These are phyloP conservation scores for Niebla homalea DNA, from an alignment of 495 filamentous ascomycete species.

Conservation along the genomic window DNA sequence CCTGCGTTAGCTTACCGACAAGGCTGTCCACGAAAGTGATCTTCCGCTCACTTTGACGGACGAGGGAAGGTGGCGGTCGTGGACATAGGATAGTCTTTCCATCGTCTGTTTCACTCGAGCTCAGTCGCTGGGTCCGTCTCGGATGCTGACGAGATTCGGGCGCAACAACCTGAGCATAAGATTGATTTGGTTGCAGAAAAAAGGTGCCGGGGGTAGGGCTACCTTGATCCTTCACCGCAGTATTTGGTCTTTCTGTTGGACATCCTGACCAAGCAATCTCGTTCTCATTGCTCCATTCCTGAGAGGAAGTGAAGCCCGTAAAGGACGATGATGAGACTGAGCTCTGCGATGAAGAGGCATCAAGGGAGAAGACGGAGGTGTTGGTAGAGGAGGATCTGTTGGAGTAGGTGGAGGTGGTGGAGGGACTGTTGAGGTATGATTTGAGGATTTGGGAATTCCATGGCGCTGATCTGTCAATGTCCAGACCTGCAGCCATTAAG, in stretches of 20 bases:
- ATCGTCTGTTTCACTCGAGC: slow-evolving; percentile 25
- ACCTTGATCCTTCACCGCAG: neutral
- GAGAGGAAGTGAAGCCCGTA: slow-evolving; percentile 28
- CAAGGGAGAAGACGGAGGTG: slow-evolving; percentile 68
- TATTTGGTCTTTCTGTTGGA: slow-evolving; percentile 11
- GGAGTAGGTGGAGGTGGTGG: slow-evolving; percentile 56
- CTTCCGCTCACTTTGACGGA: slow-evolving; percentile 88
- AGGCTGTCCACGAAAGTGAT: slow-evolving; percentile 93
- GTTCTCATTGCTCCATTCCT: slow-evolving; percentile 32
- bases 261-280: slow-evolving; percentile 21
- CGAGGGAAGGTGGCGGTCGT: slow-evolving; percentile 64
- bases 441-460: slow-evolving; percentile 10
- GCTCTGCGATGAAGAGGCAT: slow-evolving; percentile 46
- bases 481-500: slow-evolving; percentile 13
- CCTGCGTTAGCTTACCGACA: slow-evolving; percentile 66
- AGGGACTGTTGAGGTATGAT: slow-evolving; percentile 47
- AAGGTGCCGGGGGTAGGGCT: neutral
- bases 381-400: slow-evolving; percentile 55
- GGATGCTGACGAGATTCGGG: slow-evolving; percentile 68
- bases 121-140: slow-evolving; percentile 49
- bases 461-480: slow-evolving; percentile 10
- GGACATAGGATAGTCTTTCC: slow-evolving; percentile 36
- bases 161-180: slow-evolving; percentile 37
- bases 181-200: neutral
- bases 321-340: slow-evolving; percentile 36